Conservation (phyloP, 148 eudicot species). For the Polygonum maritimum region DNA sequence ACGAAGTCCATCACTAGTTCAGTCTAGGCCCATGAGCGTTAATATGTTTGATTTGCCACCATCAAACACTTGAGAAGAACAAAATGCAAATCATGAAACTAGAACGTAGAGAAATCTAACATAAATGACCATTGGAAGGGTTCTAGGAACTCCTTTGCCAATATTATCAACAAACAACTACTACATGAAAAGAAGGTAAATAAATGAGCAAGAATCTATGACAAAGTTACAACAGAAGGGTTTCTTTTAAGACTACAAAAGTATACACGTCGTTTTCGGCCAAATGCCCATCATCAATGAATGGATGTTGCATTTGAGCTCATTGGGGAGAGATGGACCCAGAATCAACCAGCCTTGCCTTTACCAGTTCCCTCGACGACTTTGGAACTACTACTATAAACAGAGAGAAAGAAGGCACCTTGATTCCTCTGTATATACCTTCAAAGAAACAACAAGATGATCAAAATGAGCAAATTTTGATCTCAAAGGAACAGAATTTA, state of each 20-base stretch:
- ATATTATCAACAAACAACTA: neutral
- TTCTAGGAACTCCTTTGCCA: neutral
- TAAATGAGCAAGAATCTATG: neutral
- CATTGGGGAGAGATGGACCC: neutral
- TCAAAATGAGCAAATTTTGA: neutral
- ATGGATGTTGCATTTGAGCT: neutral
- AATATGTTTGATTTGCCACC: neutral
- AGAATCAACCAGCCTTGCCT: slow-evolving; percentile 47
- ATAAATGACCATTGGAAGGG: neutral
- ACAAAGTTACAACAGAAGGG: neutral
- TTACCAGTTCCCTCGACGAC: slow-evolving; percentile 40
- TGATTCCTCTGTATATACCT: slow-evolving; percentile 92
- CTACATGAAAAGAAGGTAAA: neutral
- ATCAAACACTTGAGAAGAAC: too few species aligned
- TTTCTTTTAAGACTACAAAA: neutral
- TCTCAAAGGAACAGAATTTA: neutral
- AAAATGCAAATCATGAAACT: neutral
- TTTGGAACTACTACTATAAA: slow-evolving; percentile 49
- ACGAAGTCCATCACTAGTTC: neutral
- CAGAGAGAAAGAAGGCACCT: slow-evolving; percentile 50
- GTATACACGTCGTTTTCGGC: neutral
- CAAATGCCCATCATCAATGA: neutral
- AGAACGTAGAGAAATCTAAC: neutral
- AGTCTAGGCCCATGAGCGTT: neutral
- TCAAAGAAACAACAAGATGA: slow-evolving; percentile 1